These are phyloP conservation scores for Tetraselmis striata DNA, from an alignment of 139 green algal genomes.

Conservation along the genomic window DNA sequence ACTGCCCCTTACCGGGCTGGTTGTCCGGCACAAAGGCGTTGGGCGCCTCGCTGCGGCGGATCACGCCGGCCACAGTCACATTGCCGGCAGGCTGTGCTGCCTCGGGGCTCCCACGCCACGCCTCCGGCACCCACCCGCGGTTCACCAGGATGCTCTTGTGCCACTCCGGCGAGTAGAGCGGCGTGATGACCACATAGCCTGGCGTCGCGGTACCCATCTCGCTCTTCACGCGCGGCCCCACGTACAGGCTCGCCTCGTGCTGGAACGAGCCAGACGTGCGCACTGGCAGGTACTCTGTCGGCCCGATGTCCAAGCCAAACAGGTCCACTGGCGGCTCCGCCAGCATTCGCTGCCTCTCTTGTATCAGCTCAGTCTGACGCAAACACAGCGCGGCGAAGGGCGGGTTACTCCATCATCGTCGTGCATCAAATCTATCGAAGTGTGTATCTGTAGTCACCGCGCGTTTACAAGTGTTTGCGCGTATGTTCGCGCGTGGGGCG, in stretches of 20 bases:
- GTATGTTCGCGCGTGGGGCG: too few relatives aligned
- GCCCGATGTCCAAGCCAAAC: neutral
- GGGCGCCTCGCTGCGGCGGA: slow-evolving; percentile 52
- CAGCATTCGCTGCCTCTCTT: slow-evolving; percentile 11
- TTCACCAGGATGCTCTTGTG: slow-evolving; percentile 52
- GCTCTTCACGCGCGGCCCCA: slow-evolving; percentile 53
- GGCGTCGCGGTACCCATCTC: slow-evolving; percentile 22
- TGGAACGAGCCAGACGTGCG: slow-evolving; percentile 34
- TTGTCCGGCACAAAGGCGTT: slow-evolving; percentile 69
- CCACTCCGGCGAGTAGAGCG: slow-evolving; percentile 33
- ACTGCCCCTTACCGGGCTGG: slow-evolving; percentile 36
- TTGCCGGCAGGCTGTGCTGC: neutral
- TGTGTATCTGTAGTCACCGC: too few relatives aligned
- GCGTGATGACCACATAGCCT: slow-evolving; percentile 63
- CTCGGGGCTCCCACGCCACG: slow-evolving; percentile 33
- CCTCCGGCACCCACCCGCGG: slow-evolving; percentile 64
- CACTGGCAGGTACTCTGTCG: slow-evolving; percentile 40
- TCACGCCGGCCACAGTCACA: slow-evolving; percentile 47
- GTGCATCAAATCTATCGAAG: too few relatives aligned
- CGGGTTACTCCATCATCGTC: too few relatives aligned
- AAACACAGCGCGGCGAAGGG: too few relatives aligned
- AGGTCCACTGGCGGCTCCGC: slow-evolving; percentile 30
- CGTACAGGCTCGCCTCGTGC: slow-evolving; percentile 47
- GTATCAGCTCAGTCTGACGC: too few relatives aligned
- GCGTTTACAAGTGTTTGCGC: too few relatives aligned